Evolutionary conservation across 1,284 basidiomycete species (phyloP), one percentile per base, ranked within the genome.

Genomic region (Peniophora sp.): DNA sequence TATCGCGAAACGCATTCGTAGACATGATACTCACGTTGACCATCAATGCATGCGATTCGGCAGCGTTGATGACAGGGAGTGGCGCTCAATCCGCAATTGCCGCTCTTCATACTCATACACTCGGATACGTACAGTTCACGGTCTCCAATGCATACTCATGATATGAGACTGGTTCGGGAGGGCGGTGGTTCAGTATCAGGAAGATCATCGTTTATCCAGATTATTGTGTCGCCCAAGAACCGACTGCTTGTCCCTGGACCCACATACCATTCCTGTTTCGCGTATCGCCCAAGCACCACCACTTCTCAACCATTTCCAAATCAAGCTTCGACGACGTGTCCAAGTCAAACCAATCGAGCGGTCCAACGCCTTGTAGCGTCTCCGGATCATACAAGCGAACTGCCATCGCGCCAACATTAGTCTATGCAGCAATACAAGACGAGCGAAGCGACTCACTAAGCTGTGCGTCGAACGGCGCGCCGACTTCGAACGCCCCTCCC

Each of bases 381-480:
- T 54, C 64, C 0, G 48, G 50, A 53, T 81, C 71, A 45, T 75
- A 74, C 11, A 87, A 53, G 14, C 61, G 64, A 54, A 88, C 85
- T 87, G 32, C 16, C 43, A 48, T 19, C n/a, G n/a, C n/a, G 49
- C 23, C 44, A 47, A 38, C 35, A 19, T 41, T 46, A 23, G 39
- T 22, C 52, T 9, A 16, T 19, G 48, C 41, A 17, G 19, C 23
- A 22, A 36, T 32, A 23, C 22, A 47, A 12, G 27, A 17, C 12
- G 14, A 46, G 50, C 35, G 41, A 50, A 52, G 34, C 14, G 20
- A 70, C 86, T 65, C 59, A 91, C 89, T 86, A 59, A 76, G 70
- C 64, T 93, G 91, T 2, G 83, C 89, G 63, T 93, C 91, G 57
- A 93, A 90, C 3, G 83, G 75, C n/a, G 77, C 72, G 0, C 89